Evolutionary conservation across 257 asterid genomes (phyloP).

Genomic region (Paulownia fortunei): DNA sequence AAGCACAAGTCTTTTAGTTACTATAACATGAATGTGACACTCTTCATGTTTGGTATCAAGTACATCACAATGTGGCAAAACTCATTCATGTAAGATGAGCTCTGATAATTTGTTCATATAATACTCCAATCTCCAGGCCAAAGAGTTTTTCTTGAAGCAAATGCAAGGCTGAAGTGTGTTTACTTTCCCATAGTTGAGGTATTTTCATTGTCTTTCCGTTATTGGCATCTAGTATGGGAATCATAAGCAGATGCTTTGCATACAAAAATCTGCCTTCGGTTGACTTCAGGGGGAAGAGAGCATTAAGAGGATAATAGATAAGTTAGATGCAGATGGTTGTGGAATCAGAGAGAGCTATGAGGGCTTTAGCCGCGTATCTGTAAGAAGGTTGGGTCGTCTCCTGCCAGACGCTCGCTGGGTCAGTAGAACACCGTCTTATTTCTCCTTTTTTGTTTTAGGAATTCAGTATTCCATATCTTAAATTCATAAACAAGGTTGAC

Average conservation of each 20-base stretch:
- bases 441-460: slow-evolving; percentile 12
- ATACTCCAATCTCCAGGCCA: slow-evolving; percentile 41
- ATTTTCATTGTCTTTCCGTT: not conserved
- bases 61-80: not conserved
- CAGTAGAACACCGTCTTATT: slow-evolving; percentile 26
- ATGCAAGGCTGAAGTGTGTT: slow-evolving; percentile 76
- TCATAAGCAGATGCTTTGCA: slow-evolving; percentile 16
- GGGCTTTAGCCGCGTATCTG: slow-evolving; percentile 66
- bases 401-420: slow-evolving; percentile 95
- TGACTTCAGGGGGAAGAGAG: slow-evolving; percentile 69
- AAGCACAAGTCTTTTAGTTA: slow-evolving; percentile 27
- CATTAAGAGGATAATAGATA: slow-evolving; percentile 51
- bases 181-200: slow-evolving; percentile 74
- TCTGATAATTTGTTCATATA: slow-evolving; percentile 16
- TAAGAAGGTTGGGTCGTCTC: slow-evolving; percentile 83
- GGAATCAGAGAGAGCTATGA: slow-evolving; percentile 57
- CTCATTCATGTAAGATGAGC: slow-evolving; percentile 13
- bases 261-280: slow-evolving; percentile 26
- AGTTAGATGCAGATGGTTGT: slow-evolving; percentile 49
- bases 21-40: not conserved
- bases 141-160: slow-evolving; percentile 50
- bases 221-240: slow-evolving; percentile 23
- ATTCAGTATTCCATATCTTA: not conserved
- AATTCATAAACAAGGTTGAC: not conserved
- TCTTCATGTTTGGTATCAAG: not conserved